Conservation (phyloP, 2,329 filamentous ascomycete genomes). For the Fusarium temperatum region DNA sequence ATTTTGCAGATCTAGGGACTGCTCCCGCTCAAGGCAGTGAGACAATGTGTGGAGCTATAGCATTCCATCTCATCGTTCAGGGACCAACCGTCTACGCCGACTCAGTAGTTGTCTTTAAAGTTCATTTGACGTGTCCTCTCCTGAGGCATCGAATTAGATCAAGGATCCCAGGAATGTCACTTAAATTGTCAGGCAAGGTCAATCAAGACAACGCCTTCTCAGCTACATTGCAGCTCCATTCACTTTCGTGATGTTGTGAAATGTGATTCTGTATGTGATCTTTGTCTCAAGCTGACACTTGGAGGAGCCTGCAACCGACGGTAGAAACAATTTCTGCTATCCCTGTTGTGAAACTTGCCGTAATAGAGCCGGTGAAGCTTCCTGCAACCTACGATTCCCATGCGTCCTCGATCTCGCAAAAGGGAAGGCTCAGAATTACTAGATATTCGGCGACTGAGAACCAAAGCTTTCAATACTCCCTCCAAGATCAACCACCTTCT, state of each 20-base stretch:
- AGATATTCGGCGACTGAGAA: not conserved
- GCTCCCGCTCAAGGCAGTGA: not conserved
- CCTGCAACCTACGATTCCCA: not conserved
- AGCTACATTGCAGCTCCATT: not conserved
- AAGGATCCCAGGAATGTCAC: not conserved
- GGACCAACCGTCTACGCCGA: not conserved
- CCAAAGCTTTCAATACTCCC: not conserved
- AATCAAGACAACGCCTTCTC: not conserved
- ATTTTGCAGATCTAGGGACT: not conserved
- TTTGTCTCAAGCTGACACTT: not conserved
- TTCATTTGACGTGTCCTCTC: rapidly evolving
- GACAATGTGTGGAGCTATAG: not conserved
- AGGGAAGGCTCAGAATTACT: too few species aligned
- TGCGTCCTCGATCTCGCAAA: not conserved
- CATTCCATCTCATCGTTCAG: not conserved
- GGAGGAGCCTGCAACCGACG: not conserved
- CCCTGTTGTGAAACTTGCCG: too few species aligned
- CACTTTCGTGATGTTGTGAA: not conserved
- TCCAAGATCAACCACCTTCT: not conserved
- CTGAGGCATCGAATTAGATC: not conserved
- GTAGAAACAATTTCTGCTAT: not conserved
- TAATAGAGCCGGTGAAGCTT: not conserved
- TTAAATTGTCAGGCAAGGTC: not conserved
- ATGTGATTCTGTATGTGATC: not conserved
- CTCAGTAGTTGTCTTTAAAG: not conserved